These are phyloP conservation scores for Erysimum pusillum DNA, from an alignment of 441 rosid species.

Conservation along the genomic window DNA sequence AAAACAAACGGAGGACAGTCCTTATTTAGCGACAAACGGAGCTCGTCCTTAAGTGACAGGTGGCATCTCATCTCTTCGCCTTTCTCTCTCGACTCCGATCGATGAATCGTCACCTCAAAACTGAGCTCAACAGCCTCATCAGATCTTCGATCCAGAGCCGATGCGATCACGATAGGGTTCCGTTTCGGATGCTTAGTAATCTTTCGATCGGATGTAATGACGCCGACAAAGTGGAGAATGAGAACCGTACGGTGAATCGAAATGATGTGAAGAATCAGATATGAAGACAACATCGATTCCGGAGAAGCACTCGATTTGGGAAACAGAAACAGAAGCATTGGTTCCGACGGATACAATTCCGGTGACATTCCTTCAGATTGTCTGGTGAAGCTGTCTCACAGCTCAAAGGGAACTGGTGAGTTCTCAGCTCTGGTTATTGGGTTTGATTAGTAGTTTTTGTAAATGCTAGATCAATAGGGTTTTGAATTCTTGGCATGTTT, in stretches of 20 bases:
- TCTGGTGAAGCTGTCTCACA: conserved; percentile 74
- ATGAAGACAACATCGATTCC: too few species aligned
- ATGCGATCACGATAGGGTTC: conserved; percentile 33
- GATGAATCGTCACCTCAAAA: conserved; percentile 55
- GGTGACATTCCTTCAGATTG: too few species aligned
- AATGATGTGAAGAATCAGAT: too few species aligned
- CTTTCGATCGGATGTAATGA: conserved; percentile 46
- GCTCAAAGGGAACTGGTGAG: conserved; percentile 84
- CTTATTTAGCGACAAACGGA: too few species aligned
- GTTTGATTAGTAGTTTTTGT: neutral
- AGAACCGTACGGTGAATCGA: conserved; percentile 35
- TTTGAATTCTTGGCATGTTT: neutral
- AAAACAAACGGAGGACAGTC: too few species aligned
- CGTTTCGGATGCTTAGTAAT: conserved; percentile 48
- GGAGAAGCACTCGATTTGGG: too few species aligned
- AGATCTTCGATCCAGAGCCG: conserved; percentile 53
- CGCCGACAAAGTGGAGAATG: conserved; percentile 40
- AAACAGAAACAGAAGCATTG: too few species aligned
- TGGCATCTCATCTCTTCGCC: too few species aligned
- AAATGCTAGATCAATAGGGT: neutral
- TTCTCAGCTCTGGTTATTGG: neutral
- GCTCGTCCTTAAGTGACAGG: too few species aligned
- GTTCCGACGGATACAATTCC: too few species aligned
- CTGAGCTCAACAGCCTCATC: conserved; percentile 49
- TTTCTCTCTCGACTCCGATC: too few species aligned